Conservation (phyloP, 2,329 filamentous ascomycete species). For the Colletotrichum chlorophyti region DNA sequence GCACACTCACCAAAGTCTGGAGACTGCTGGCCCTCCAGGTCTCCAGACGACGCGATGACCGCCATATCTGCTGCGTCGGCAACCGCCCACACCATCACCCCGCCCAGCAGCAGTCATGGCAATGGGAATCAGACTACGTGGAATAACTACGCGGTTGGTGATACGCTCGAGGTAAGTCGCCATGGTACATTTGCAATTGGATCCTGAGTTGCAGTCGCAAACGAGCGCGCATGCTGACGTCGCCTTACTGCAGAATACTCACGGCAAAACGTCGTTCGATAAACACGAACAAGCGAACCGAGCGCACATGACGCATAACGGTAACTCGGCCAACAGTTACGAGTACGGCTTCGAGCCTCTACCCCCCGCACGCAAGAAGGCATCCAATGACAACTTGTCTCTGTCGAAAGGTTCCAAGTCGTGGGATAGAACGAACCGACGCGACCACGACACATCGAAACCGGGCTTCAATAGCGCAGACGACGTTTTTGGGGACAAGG, state of each 20-base stretch:
- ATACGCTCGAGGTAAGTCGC: slow-evolving; percentile 47
- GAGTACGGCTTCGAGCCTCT: slow-evolving; percentile 31
- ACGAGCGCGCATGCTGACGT: slow-evolving; percentile 1
- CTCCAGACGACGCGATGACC: slow-evolving; percentile 49
- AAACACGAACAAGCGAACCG: slow-evolving; percentile 28
- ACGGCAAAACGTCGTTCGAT: slow-evolving; percentile 26
- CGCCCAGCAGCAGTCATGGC: slow-evolving; percentile 56
- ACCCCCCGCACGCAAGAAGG: slow-evolving; percentile 40
- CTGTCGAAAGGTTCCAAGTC: slow-evolving; percentile 20
- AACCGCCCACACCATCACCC: slow-evolving; percentile 54
- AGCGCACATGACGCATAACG: slow-evolving; percentile 30
- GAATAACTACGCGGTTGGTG: slow-evolving; percentile 41
- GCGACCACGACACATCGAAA: slow-evolving; percentile 31
- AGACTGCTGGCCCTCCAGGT: slow-evolving; percentile 25
- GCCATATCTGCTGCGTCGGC: slow-evolving; percentile 58
- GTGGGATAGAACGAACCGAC: slow-evolving; percentile 24
- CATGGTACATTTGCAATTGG: neutral
- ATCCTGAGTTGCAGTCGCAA: neutral
- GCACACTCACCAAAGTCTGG: slow-evolving; percentile 11
- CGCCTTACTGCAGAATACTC: slow-evolving; percentile 25
- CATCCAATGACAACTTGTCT: slow-evolving; percentile 42
- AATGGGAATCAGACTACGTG: slow-evolving; percentile 54
- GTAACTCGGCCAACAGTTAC: slow-evolving; percentile 30
- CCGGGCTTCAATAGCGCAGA: slow-evolving; percentile 36
- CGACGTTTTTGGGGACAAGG: slow-evolving; percentile 20